Evolutionary conservation across 2,329 filamentous ascomycete genomes (phyloP), one percentile per base, ranked within the genome.

Genomic region (Arthrobotrys musiformis): DNA sequence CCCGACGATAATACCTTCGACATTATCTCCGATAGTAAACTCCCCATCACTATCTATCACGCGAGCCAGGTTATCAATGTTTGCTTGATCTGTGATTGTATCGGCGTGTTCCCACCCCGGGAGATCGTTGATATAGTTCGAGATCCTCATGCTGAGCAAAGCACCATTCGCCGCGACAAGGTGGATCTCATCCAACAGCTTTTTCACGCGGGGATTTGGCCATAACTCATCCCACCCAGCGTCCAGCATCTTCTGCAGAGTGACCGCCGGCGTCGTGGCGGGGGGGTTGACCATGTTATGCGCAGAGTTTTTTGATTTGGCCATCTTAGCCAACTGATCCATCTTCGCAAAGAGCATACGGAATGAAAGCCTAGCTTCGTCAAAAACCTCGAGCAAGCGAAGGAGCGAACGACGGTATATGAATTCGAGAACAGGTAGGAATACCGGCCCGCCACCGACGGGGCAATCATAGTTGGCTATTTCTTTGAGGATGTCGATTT

Each of bases 401-500:
- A 42, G 19, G 17, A 67, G 33, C 2, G 62, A 67, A 13, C 62
- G 46, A 35, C 15, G 13, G 30, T 67, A 56, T 19, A 17, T 1
- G 7, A 42, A 30, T 50, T 37, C 13, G 2, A 48, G 9, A 24
- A 7, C 9, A 30, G 48, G 24, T 33, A 28, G 13, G 8, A 26
- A 11, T 2, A 50, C 17, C 7, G 11, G 17, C 1, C 30, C 19
- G n/a, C 19, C 15, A 13, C 48, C 46, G 5, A 67, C 35, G 1
- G 62, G 62, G 13, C 62, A 67, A 6, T 54, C 62, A 1, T 17
- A 15, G 24, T 19, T 56, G 4, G 56, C 26, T 13, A 22, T 67
- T 22, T 67, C 13, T 15, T 67, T 40, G 4, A 67, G 62, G n/a
- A 26, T 26, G 17, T 40, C 48, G 2, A 67, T 40, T n/a, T 26